A percentile compares a stretch with the other conserved stretches of the same genome.
Conservation (phyloP, 208 protist species). For the Herpetomonas muscarum region DNA sequence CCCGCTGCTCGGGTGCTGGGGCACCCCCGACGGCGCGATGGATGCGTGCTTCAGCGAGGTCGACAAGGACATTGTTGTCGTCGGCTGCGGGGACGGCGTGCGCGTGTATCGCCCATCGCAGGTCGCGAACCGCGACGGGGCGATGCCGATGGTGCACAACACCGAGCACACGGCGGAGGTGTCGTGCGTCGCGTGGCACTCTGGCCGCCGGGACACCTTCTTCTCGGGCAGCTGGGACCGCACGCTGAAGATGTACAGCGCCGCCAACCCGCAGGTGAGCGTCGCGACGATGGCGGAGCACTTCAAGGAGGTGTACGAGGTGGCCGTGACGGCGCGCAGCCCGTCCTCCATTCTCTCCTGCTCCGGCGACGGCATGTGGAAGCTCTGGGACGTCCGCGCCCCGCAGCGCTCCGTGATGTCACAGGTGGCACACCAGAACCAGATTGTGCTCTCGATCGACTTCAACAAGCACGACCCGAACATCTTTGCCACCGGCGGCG, state of each 20-base stretch:
- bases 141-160: constrained; percentile 69
- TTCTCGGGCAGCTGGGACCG: constrained; percentile 85
- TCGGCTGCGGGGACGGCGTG: constrained; percentile 85
- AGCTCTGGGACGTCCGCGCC: constrained; percentile 84
- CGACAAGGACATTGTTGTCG: constrained; percentile 70
- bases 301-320: constrained; percentile 91
- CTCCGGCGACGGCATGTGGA: constrained; percentile 88
- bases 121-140: constrained; percentile 71
- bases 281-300: constrained; percentile 75
- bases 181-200: constrained; percentile 73
- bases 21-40: constrained; percentile 79
- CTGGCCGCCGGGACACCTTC: constrained; percentile 59
- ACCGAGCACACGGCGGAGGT: constrained; percentile 80
- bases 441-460: constrained; percentile 88
- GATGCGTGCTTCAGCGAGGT: constrained; percentile 84
- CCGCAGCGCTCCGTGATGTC: constrained; percentile 66
- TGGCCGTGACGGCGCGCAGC: constrained; percentile 59
- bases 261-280: constrained; percentile 47
- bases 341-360: constrained; percentile 81
- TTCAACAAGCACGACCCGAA: constrained; percentile 89
- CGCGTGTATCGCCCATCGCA: constrained; percentile 82
- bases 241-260: constrained; percentile 78
- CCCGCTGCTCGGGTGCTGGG: constrained; percentile 70
- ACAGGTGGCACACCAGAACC: constrained; percentile 76
- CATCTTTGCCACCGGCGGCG: constrained; percentile 83